Percentiles rank a stretch among this genome's conserved stretches.
Conservation (phyloP, 208 protist genomes). For the Naegleria lovaniensis region DNA sequence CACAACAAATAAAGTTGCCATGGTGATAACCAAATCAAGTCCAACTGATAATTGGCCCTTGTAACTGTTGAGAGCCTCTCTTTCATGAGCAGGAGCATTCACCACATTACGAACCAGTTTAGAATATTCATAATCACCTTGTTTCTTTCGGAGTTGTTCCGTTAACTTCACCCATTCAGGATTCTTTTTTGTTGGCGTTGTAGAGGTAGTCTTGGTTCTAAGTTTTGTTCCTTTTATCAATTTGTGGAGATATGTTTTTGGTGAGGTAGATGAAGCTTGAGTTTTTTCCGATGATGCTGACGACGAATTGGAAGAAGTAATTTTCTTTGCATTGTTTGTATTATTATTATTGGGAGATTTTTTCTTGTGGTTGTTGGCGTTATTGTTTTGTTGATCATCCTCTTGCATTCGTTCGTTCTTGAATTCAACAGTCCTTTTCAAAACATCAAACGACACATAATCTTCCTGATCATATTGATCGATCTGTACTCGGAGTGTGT, state of each 20-base stretch:
- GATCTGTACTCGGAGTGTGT: background rate
- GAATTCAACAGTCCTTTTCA: background rate
- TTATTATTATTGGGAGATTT: too few species aligned
- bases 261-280: background rate
- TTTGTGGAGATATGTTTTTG: slow-evolving; percentile 4
- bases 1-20: background rate
- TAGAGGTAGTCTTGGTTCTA: too few species aligned
- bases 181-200: background rate
- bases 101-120: background rate
- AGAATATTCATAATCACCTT: background rate
- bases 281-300: background rate
- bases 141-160: background rate
- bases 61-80: background rate
- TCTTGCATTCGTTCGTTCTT: background rate
- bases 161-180: background rate
- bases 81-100: background rate
- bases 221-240: background rate
- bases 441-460: background rate
- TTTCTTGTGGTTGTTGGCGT: too few species aligned
- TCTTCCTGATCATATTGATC: background rate
- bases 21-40: slow-evolving; percentile 11
- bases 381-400: background rate
- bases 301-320: too few species aligned
- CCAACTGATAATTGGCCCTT: background rate
- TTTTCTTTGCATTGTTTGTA: too few species aligned